Evolutionary conservation across 331 rosid species (phyloP), one percentile per base, ranked within the genome.

Genomic region (Saraca asoca): DNA sequence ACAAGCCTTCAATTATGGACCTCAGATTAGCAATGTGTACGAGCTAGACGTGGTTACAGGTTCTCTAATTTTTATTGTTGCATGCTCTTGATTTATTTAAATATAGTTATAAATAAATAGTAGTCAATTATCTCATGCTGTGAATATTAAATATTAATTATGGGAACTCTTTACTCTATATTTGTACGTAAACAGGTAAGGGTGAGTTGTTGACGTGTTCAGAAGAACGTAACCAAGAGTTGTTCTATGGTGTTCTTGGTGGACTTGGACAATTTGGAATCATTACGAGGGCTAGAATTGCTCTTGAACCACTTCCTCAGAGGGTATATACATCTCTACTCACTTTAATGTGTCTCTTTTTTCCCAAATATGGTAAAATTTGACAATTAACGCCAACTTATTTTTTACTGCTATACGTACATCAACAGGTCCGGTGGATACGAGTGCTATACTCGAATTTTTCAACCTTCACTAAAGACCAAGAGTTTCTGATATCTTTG

Each of bases 241-340:
- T 88, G 70, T 94, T 94, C 84, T 86, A 90, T 73, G 90, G 81
- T 18, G 98, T 88, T 64, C 91, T 94, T 9, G 98, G 98, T 16
- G 98, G 98, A 53, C 94, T 94, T 14, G 98, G 97, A 52, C 98
- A 94, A 51, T 90, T 94, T 75, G 98, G 98, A 60, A 86, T 94
- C 78, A 94, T 94, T 68, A 90, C 97, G 10, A 83, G 98, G 74
- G 97, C 96, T 31, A 78, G 97, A 69, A 90, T 94, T 83, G 83
- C 94, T 46, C 92, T 94, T 0, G 92, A 94, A 77, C 95, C 85
- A 50, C 84, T 96, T 29, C 98, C 98, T 44, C 76, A 83, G 44
- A 84, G 92, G 84, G 98, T 92, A 82, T 24, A 24, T 24, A 24
- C n/a, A n/a, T n/a, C 3, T 55, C 42, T 19, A 1, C 51, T 55